Evolutionary conservation across 2,329 filamentous ascomycete species (phyloP), one percentile per base, ranked within the genome.

Genomic region (Trematosphaeria pertusa): DNA sequence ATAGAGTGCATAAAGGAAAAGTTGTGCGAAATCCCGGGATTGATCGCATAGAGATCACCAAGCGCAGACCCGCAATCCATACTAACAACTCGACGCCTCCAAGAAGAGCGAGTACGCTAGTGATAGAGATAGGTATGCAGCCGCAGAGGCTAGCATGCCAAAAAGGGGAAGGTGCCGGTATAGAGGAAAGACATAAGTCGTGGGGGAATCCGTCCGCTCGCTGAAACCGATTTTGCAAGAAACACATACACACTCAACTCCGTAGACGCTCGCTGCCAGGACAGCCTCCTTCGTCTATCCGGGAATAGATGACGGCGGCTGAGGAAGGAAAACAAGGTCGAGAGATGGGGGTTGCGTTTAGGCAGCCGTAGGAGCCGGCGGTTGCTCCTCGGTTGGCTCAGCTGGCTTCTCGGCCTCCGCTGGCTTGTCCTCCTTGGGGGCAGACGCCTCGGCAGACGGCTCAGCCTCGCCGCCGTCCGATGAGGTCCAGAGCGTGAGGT

Each of bases 401-500:
- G 67, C 78, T 53, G 79, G 67, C 69, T 80, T 80, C 47, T 64
- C 61, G 21, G 48, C 46, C 17, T 67, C 53, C 43, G 79, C 76
- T 56, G 80, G 63, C 73, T 81, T 81, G 50, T 83, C 81, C 70
- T 89, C 86, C 80, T 87, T 86, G 64, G 82, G 77, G 15, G 50
- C 79, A 50, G 82, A 79, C 52, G 72, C 67, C 48, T 74, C 72
- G 51, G 79, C 80, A 57, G 86, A 78, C 48, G 79, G 79, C 77
- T 93, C 89, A 52, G 83, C 81, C 76, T 96, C 93, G 67, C 81
- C 86, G 66, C 84, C 89, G 74, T 96, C 92, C 50, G 91, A 95
- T 64, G 92, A 97, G 65, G 92, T 97, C 92, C 92, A 97, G 76
- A 97, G 88, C 61, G 92, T 97, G 58, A 97, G 84, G 84, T 97